Percentiles rank a stretch among this genome's conserved stretches.
phyloP scores from a whole-genome alignment of 805 yeast genomes.

The Tetrapisispora namnaoensis region DNA sequence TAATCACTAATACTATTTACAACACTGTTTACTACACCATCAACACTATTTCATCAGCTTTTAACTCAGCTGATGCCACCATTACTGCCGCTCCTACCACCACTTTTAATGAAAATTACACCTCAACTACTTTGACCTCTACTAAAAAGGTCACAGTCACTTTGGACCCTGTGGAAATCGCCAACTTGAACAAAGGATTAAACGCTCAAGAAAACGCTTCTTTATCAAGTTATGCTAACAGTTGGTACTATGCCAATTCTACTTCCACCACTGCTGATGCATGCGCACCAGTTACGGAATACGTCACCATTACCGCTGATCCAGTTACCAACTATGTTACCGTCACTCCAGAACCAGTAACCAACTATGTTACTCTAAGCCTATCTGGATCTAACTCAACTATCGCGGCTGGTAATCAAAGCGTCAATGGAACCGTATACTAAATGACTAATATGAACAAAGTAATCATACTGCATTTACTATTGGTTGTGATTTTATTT shows the following conservation, averaged over 20 bases:
- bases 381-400: not conserved
- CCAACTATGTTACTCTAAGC: constrained; percentile 4
- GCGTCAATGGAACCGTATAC: constrained; percentile 1
- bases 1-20: constrained; percentile 13
- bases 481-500: not conserved
- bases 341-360: constrained; percentile 6
- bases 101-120: not conserved
- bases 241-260: not conserved
- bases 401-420: not conserved
- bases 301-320: constrained; percentile 14
- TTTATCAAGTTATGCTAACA: not conserved
- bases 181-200: not conserved
- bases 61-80: constrained; percentile 1
- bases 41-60: constrained; percentile 7
- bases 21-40: constrained; percentile 9
- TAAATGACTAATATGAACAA: not conserved
- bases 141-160: constrained; percentile 9
- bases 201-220: not conserved
- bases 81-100: constrained; percentile 4
- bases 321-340: constrained; percentile 13
- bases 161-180: constrained; percentile 1
- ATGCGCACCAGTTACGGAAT: constrained; percentile 6
- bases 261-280: not conserved
- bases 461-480: not conserved
- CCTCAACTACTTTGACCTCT: constrained; percentile 12